Percentiles rank a stretch among this genome's conserved stretches.
Evolutionary conservation across 176 grass and related monocot genomes (phyloP).

Genomic region (Areca catechu): DNA sequence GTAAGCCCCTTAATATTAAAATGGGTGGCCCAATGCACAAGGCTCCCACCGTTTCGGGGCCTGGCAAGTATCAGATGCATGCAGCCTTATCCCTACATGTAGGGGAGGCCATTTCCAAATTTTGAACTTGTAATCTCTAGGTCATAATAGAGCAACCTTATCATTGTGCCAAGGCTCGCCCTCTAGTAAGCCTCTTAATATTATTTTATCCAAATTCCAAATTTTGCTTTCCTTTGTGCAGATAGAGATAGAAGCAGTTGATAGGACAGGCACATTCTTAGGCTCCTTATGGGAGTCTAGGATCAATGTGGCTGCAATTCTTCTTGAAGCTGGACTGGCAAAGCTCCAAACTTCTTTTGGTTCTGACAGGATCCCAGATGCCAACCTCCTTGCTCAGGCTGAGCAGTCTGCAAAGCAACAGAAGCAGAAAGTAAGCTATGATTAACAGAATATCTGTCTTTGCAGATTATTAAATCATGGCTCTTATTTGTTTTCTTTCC

Average conservation of each 20-base stretch:
- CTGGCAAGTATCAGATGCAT: too few species aligned
- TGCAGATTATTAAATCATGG: too few species aligned
- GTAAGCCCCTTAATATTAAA: background rate
- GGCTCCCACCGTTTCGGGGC: too few species aligned
- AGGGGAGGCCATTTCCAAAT: too few species aligned
- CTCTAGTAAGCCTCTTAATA: too few species aligned
- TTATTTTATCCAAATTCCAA: constrained; percentile 7
- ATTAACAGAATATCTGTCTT: background rate
- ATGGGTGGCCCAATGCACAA: too few species aligned
- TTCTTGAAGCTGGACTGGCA: constrained; percentile 80
- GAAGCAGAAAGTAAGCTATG: constrained; percentile 59
- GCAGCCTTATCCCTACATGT: too few species aligned
- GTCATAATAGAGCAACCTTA: too few species aligned
- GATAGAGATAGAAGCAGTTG: constrained; percentile 94
- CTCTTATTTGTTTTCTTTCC: background rate
- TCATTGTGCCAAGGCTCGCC: too few species aligned
- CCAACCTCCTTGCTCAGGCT: constrained; percentile 42
- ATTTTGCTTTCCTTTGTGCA: constrained; percentile 22
- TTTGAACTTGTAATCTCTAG: too few species aligned
- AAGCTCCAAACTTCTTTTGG: constrained; percentile 75
- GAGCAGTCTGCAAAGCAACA: constrained; percentile 88
- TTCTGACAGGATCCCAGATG: constrained; percentile 74
- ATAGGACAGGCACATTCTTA: constrained; percentile 91
- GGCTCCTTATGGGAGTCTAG: constrained; percentile 83
- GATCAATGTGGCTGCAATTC: constrained; percentile 63